Conservation (phyloP, 2,329 filamentous ascomycete genomes). For the Coniochaeta sp. region DNA sequence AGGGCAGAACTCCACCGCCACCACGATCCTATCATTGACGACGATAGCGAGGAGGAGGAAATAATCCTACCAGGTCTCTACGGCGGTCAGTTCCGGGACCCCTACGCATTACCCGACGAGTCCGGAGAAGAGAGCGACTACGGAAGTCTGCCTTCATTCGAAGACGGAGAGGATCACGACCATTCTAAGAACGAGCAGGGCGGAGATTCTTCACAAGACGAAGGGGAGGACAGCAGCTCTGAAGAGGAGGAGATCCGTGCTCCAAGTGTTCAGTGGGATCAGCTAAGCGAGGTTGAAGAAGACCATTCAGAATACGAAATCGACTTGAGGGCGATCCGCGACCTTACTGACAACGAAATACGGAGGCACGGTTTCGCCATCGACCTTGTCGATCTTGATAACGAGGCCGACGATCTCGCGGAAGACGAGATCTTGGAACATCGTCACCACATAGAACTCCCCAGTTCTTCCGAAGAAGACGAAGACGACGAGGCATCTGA, state of each 20-base stretch:
- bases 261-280: not conserved
- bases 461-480: not conserved
- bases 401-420: not conserved
- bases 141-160: not conserved
- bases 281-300: not conserved
- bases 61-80: not conserved
- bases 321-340: too few relatives aligned
- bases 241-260: not conserved
- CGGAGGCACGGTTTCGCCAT: too few relatives aligned
- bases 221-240: not conserved
- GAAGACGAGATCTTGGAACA: not conserved
- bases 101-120: not conserved
- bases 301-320: too few relatives aligned
- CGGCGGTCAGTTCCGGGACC: not conserved
- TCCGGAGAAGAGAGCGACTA: not conserved
- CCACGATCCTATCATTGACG: not conserved
- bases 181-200: not conserved
- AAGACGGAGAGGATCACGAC: not conserved
- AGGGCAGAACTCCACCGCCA: not conserved
- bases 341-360: too few relatives aligned
- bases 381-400: constrained; percentile 3
- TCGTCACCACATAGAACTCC: not conserved
- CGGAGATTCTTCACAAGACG: not conserved
- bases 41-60: not conserved
- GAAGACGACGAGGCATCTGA: not conserved